Base-by-base conservation (phyloP, 352 stramenopile genomes). In the Phytophthora multivora region DNA sequence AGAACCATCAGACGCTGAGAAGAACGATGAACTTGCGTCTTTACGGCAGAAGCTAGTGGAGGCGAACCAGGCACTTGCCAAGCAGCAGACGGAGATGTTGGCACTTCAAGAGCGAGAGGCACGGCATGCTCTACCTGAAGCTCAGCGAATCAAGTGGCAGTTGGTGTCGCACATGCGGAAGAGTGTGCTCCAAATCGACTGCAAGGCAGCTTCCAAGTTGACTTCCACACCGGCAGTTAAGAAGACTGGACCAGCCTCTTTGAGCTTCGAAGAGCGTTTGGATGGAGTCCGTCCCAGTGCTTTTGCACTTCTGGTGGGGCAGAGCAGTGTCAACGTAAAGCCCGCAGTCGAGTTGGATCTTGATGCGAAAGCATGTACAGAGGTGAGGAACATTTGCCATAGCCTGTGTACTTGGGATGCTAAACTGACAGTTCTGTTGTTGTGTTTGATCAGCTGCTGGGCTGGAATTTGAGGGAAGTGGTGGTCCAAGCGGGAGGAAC, bases 41-140 rank as follows among this genome's bases (percentile, higher is more conserved):
- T 51, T 92, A 31, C 74, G 80, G 13, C 77, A 85, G 45, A 86
- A 92, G 42, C 66, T 92, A 2, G 51, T 90, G 21, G 79, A 92
- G 33, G 71, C 83, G 15, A 89, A 92, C 7, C 77, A 90, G 26
- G 69, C 79, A 5, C 62, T 92, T 21, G 79, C 77, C 10, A 75
- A 79, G 13, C 79, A 88, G 53, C 75, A 90, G 30, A 81, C 79
- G 2, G 80, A 89, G 47, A 83, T 90, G 51, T 52, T 92, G 38
- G 69, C 76, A 18, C 66, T 90, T 18, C 75, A 89, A 63, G 83
- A 92, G 45, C 79, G 69, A 5, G 83, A 92, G 47, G 57, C 80
- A 46, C 78, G 83, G 18, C 80, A 90, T 52, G 73, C 79, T 5
- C 54, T 87, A 0, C 79, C 82, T 18, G 83, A 92, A 62, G 79